These are phyloP conservation scores for Aspergillus flavus DNA, from an alignment of 2,329 filamentous ascomycete species.

Conservation along the genomic window DNA sequence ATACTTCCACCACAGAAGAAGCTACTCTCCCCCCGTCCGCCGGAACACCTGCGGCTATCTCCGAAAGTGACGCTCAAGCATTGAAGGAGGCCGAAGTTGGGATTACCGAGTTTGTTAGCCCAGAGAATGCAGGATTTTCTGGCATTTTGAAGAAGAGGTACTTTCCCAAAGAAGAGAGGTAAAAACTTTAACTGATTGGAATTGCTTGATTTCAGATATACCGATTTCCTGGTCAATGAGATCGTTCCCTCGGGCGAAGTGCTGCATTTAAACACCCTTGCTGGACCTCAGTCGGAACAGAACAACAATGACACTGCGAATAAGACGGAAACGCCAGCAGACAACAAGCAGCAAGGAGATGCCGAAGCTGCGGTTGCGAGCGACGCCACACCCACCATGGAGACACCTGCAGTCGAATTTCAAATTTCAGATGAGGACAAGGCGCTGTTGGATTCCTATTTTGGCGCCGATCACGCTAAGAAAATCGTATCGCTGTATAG, in stretches of 20 bases:
- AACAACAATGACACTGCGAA: constrained; percentile 15
- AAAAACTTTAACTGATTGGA: constrained; percentile 1
- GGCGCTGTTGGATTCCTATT: constrained; percentile 47
- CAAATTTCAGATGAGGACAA: constrained; percentile 49
- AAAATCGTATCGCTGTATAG: constrained; percentile 60
- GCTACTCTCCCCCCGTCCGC: constrained; percentile 19
- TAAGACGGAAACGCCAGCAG: constrained; percentile 12
- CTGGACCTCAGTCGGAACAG: constrained; percentile 27
- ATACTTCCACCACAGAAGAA: constrained; percentile 20
- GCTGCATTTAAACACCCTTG: constrained; percentile 65
- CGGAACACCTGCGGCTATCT: constrained; percentile 12
- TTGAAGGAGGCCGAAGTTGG: constrained; percentile 55
- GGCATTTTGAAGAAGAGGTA: constrained; percentile 70
- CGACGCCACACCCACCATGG: constrained; percentile 14
- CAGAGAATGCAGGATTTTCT: constrained; percentile 60
- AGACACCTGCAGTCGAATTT: constrained; percentile 28
- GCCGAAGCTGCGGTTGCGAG: constrained; percentile 13
- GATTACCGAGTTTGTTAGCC: constrained; percentile 65
- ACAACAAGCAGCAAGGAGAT: constrained; percentile 19
- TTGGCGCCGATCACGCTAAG: constrained; percentile 54
- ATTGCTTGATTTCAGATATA: constrained; percentile 61
- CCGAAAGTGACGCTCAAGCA: constrained; percentile 32
- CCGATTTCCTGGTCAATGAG: constrained; percentile 91
- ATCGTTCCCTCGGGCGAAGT: constrained; percentile 76
- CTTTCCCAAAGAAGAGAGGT: not conserved